Percentiles rank a stretch among this genome's conserved stretches.
Evolutionary conservation across 345 rosid species (phyloP).

Genomic region (Geranium brycei): DNA sequence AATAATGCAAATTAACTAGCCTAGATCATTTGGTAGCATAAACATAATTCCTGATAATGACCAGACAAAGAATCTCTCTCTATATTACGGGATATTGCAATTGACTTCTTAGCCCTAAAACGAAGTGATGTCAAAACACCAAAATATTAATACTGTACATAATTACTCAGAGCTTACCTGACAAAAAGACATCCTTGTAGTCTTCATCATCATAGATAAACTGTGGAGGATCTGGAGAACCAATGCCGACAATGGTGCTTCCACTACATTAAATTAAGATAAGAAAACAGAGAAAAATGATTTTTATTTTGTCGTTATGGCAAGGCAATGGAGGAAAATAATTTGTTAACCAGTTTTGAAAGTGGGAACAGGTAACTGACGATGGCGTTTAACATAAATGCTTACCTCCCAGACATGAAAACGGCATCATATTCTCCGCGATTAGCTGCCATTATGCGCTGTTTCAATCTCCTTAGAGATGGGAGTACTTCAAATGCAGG

Average conservation of each 20-base stretch:
- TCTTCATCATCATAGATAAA: conserved; percentile 70
- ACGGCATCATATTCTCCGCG: conserved; percentile 85
- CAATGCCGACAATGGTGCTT: conserved; percentile 87
- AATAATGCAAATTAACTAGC: no score
- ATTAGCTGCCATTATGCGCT: conserved; percentile 64
- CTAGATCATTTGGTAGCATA: no score
- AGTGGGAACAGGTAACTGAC: neutral
- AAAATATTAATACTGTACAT: neutral
- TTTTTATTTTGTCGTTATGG: no score
- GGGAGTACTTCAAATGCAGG: conserved; percentile 94
- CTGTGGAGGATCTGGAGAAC: conserved; percentile 91
- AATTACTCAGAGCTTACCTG: conserved; percentile 38
- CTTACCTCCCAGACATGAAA: conserved; percentile 93
- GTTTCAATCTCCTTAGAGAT: conserved; percentile 67
- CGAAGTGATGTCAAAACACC: neutral
- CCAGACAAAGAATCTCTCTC: no score
- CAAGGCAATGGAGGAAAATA: no score
- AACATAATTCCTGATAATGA: no score
- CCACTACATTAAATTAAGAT: conserved; percentile 41
- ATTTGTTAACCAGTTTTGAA: neutral
- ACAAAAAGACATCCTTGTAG: conserved; percentile 66
- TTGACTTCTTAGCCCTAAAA: neutral
- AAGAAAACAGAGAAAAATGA: neutral
- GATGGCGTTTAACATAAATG: neutral
- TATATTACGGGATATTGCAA: no score